These are phyloP conservation scores for Coprinellus micaceus DNA, from an alignment of 768 basidiomycete genomes.

Conservation along the genomic window DNA sequence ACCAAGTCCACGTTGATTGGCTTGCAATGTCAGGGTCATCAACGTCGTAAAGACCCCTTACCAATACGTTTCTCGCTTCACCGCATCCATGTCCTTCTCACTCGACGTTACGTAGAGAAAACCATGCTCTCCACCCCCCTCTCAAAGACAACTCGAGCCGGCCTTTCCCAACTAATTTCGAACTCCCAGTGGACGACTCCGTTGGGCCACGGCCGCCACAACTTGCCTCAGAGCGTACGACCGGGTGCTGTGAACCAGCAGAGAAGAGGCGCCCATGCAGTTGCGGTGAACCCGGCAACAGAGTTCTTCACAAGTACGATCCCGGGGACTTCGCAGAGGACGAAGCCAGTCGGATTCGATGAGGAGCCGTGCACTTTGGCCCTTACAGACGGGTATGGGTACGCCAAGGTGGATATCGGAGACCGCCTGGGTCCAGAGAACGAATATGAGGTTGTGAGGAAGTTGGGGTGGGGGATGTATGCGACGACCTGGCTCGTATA, in stretches of 20 bases:
- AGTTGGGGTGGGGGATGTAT: slow-evolving; percentile 52
- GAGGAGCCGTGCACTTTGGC: slow-evolving; percentile 9
- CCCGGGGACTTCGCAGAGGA: slow-evolving; percentile 4
- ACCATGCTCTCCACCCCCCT: neutral
- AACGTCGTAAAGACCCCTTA: neutral
- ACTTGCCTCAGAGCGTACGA: too few species aligned
- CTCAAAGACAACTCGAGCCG: neutral
- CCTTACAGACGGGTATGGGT: slow-evolving; percentile 7
- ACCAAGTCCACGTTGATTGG: too few species aligned
- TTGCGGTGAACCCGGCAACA: slow-evolving; percentile 8
- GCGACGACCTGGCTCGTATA: slow-evolving; percentile 44
- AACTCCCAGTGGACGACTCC: too few species aligned
- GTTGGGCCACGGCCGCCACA: too few species aligned
- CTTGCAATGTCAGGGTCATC: neutral
- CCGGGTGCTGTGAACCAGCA: neutral
- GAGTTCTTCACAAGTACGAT: slow-evolving; percentile 8
- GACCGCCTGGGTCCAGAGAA: slow-evolving; percentile 1
- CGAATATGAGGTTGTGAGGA: slow-evolving; percentile 48
- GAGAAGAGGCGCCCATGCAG: slow-evolving; percentile 4
- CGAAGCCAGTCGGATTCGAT: slow-evolving; percentile 11
- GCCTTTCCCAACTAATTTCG: too few species aligned
- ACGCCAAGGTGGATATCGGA: slow-evolving; percentile 6
- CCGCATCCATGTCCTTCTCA: neutral
- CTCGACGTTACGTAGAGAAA: neutral
- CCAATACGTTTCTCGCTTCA: neutral